Conservation (phyloP, 192 early-diverging fungal species). For the Linnemannia schmuckeri region DNA sequence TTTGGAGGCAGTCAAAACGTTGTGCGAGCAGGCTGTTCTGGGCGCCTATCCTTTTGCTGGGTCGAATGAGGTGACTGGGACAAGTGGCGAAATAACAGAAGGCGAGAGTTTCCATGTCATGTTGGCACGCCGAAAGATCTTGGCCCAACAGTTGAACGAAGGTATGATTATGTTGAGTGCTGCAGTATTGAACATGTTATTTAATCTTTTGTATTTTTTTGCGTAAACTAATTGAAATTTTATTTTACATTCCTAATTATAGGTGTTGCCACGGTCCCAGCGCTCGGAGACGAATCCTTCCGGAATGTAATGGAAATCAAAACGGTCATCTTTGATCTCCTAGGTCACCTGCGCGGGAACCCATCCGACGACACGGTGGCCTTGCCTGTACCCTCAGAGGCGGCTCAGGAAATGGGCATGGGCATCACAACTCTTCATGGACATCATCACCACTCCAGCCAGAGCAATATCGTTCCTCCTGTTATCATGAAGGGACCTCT, state of each 20-base stretch:
- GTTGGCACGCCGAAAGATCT: constrained; percentile 58
- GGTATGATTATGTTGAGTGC: constrained; percentile 48
- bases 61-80: constrained; percentile 58
- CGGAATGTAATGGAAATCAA: constrained; percentile 55
- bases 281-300: constrained; percentile 45
- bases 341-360: constrained; percentile 40
- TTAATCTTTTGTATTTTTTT: neutral
- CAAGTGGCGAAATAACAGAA: constrained; percentile 61
- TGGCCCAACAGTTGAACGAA: constrained; percentile 54
- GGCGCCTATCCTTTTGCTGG: constrained; percentile 69
- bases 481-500: constrained; percentile 52
- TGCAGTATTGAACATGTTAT: neutral
- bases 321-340: constrained; percentile 44
- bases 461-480: constrained; percentile 59
- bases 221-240: neutral
- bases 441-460: constrained; percentile 57
- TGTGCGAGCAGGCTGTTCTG: constrained; percentile 64
- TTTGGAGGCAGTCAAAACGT: constrained; percentile 53
- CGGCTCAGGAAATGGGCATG: constrained; percentile 47
- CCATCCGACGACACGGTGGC: constrained; percentile 29
- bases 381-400: constrained; percentile 49
- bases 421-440: constrained; percentile 49
- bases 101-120: constrained; percentile 64
- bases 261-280: constrained; percentile 46
- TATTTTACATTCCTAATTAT: constrained; percentile 14